Evolutionary conservation across 306 rosid genomes (phyloP), one percentile per base, ranked within the genome.

Genomic region (Canavalia gladiata): DNA sequence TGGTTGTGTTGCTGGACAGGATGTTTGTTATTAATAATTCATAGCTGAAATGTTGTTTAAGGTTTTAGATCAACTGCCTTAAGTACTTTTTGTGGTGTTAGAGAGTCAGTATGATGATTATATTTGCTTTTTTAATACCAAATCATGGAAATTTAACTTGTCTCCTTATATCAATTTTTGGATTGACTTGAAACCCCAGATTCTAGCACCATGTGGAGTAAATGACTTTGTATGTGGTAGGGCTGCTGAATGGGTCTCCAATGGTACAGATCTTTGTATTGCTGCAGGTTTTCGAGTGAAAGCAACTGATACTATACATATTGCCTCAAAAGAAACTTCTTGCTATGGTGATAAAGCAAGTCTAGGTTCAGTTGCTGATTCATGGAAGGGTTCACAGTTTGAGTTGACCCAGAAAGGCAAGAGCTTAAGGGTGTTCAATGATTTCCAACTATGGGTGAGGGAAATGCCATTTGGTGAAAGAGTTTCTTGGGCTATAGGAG

Each of bases 141-240:
- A 39, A 78, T 67, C 42, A 54, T 86, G 62, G 58, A 29, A 68
- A 42, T 25, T 62, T 73, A 6, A 77, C 34, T 12, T 51, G 62
- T 59, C 5, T 68, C 63, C 77, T 84, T 52, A 68, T 45, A 64
- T 43, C 58, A 41, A 58, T 18, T 75, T 80, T 75, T 76, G 82
- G 47, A 82, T 76, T 83, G 73, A 75, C 59, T 84, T 88, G 83
- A 72, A 78, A 52, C 68, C 58, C 67, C 92, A 95, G 99, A 87
- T 90, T 85, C 89, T 95, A 81, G 90, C 96, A 83, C 99, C 99
- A 3, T 95, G 99, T 81, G 99, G 99, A 77, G 92, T 88, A 83
- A 93, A 91, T 57, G 98, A 95, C 90, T 95, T 90, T 79, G 93
- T 95, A 66, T 95, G 99, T 84, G 99, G 99, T 87, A 93, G 92